Evolutionary conservation across 106 monocot genomes (phyloP).

Genomic region (Acorus gramineus): DNA sequence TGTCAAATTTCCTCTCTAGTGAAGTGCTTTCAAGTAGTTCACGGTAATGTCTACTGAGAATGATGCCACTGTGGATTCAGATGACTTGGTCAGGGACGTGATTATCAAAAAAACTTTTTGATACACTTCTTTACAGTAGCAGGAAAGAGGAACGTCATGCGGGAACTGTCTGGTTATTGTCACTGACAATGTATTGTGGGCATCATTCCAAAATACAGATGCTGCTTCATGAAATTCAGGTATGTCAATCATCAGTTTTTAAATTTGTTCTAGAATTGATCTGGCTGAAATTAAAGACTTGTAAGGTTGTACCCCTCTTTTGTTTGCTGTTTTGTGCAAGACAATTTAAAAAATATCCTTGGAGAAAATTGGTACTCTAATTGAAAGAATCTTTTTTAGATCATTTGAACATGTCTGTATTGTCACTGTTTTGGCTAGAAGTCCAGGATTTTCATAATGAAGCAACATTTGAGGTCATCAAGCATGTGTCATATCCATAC

Average conservation of each 20-base stretch:
- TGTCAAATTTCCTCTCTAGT: constrained; percentile 60
- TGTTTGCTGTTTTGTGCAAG: no score
- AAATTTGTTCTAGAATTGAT: neutral
- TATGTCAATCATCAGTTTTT: neutral
- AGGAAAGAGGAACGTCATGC: constrained; percentile 94
- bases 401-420: no score
- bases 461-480: no score
- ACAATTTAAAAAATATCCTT: neutral
- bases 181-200: constrained; percentile 90
- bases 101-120: constrained; percentile 76
- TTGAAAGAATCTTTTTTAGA: no score
- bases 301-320: no score
- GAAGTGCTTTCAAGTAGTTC: constrained; percentile 27
- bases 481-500: no score
- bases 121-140: constrained; percentile 75
- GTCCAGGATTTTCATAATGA: no score
- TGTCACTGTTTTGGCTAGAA: no score
- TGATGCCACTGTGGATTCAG: constrained; percentile 36
- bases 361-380: no score
- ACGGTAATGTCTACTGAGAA: constrained; percentile 7
- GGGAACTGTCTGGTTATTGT: constrained; percentile 89
- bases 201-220: constrained; percentile 76
- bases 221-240: constrained; percentile 98
- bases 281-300: no score
- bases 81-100: constrained; percentile 39